Evolutionary conservation across 345 rosid species (phyloP).

Genomic region (Sonneratia alba): DNA sequence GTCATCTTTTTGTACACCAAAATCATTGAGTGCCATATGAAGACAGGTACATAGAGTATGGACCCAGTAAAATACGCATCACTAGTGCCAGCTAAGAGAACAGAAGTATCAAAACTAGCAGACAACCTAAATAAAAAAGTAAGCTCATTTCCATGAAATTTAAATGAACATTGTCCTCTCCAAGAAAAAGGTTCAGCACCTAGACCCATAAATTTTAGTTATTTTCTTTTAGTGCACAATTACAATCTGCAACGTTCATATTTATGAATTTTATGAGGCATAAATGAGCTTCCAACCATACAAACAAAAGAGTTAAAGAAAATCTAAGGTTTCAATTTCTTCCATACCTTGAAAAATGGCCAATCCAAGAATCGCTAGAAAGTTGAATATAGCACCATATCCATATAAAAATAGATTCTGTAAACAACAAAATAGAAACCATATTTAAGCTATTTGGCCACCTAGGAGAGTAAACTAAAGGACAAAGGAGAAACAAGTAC

Average conservation of each 20-base stretch:
- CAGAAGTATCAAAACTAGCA: neutral
- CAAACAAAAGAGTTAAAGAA: neutral
- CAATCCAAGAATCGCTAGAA: constrained; percentile 31
- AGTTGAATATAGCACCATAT: constrained; percentile 55
- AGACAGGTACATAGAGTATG: neutral
- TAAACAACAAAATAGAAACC: neutral
- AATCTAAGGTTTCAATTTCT: neutral
- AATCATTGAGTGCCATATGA: neutral
- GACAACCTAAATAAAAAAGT: neutral
- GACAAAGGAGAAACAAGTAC: neutral
- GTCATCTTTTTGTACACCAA: neutral
- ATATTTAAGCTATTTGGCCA: neutral
- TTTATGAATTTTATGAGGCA: neutral
- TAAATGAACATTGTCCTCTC: neutral
- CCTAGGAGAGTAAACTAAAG: constrained; percentile 2
- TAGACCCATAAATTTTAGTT: neutral
- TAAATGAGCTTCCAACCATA: neutral
- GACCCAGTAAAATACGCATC: neutral
- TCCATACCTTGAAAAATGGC: constrained; percentile 37
- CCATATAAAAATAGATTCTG: constrained; percentile 51
- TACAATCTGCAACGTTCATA: neutral
- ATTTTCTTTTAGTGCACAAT: neutral
- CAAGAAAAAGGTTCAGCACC: neutral
- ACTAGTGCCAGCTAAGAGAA: neutral
- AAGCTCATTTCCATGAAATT: neutral